Evolutionary conservation across 1,284 basidiomycete species (phyloP), one percentile per base, ranked within the genome.

Genomic region (Rhodotorula glutinis): DNA sequence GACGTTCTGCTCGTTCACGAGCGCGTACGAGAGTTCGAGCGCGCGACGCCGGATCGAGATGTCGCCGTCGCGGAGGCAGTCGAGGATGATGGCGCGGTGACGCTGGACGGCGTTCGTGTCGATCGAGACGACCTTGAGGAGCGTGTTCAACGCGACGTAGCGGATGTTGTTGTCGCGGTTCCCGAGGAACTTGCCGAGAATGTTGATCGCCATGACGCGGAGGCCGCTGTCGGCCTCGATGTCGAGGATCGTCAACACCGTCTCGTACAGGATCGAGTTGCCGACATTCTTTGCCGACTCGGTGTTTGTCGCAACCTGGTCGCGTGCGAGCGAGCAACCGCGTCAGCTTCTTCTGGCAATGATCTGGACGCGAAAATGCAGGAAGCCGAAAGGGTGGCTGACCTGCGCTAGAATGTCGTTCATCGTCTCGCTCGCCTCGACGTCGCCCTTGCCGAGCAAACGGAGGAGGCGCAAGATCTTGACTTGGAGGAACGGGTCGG

Each of bases 151-250:
- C 9, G 96, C 95, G 53, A 98, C 96, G 79, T 99, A 99, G 90
- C 93, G 87, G 76, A 98, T 98, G 78, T 99, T 99, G 81, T 99
- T 99, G 79, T 99, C 96, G 41, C 92, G 85, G 80, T 99, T 98
- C 77, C 91, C 89, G 75, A 99, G 82, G 82, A 98, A 99, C 80
- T 98, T 98, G 69, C 96, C 96, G 53, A 99, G 84, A 66, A 98
- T 98, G 78, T 99, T 99, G 81, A 99, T 99, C 0, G 96, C 96
- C 96, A 99, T 98, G 61, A 98, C 95, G 9, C 96, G 87, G 49
- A 98, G 81, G 29, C 93, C 92, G 65, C 87, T 90, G 78, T 99
- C 96, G 13, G 96, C 95, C 77, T 98, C 93, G 69, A 98, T 98
- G 75, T 98, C 95, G 57, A 99, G 84, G n/a, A 98, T 90, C 11